Conservation (phyloP, 805 yeast genomes). For the Tetrapisispora fleetii region DNA sequence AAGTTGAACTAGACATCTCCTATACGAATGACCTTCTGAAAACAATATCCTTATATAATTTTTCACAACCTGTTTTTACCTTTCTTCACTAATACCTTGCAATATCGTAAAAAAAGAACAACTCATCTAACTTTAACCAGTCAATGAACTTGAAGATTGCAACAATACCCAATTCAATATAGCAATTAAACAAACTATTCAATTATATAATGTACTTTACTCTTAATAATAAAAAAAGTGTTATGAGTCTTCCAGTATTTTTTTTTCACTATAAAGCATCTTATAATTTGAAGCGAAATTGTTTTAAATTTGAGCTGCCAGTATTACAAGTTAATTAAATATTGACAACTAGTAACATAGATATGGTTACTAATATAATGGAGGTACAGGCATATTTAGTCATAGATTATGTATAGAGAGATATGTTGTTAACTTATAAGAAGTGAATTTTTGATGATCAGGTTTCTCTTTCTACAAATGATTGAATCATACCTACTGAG, state of each 20-base stretch:
- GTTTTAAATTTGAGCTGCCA: not conserved
- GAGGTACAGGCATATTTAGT: too few species aligned
- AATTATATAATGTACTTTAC: too few species aligned
- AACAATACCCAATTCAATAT: too few species aligned
- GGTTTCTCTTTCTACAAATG: slow-evolving; percentile 54
- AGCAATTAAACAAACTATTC: too few species aligned
- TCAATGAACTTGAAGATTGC: too few species aligned
- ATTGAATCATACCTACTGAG: slow-evolving; percentile 66
- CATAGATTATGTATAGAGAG: not conserved
- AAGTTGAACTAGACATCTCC: slow-evolving; percentile 6
- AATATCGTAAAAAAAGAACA: too few species aligned
- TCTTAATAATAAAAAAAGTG: not conserved
- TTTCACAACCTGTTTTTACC: too few species aligned
- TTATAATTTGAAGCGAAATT: not conserved
- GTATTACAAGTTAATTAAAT: not conserved
- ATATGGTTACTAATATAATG: too few species aligned
- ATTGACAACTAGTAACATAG: not conserved
- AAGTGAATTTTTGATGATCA: slow-evolving; percentile 3
- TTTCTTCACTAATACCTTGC: not conserved
- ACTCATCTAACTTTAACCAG: too few species aligned
- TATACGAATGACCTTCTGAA: not conserved
- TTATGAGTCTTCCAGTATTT: not conserved
- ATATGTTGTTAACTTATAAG: not conserved
- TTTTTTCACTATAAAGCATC: not conserved
- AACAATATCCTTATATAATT: not conserved